These are phyloP conservation scores for Cucurbita pepo DNA, from an alignment of 306 rosid genomes.

Conservation along the genomic window DNA sequence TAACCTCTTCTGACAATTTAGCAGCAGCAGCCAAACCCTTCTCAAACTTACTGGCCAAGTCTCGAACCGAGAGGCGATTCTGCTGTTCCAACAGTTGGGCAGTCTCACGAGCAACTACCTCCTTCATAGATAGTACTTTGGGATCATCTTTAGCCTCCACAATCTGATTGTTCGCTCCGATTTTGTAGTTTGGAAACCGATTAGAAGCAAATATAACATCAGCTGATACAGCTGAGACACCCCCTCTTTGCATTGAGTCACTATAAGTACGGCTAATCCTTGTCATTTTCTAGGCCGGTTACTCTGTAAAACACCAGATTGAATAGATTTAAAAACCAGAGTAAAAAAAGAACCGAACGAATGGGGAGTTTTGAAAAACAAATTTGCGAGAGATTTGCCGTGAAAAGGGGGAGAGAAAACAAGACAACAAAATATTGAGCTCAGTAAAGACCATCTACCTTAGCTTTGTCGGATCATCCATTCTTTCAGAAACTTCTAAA, in stretches of 20 bases:
- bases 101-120: constrained; percentile 83
- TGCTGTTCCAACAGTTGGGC: constrained; percentile 85
- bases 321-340: neutral
- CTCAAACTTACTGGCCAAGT: constrained; percentile 80
- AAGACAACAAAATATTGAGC: neutral
- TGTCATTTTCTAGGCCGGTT: constrained; percentile 36
- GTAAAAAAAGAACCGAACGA: neutral
- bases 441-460: neutral
- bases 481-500: neutral
- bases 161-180: constrained; percentile 71
- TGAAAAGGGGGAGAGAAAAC: neutral
- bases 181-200: constrained; percentile 73
- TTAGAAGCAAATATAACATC: constrained; percentile 64
- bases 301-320: constrained; percentile 31
- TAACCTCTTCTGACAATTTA: constrained; percentile 85
- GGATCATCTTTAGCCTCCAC: constrained; percentile 56
- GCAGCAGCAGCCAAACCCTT: constrained; percentile 96
- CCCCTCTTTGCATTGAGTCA: constrained; percentile 55
- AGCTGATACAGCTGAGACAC: constrained; percentile 51
- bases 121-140: constrained; percentile 63
- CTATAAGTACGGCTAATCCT: constrained; percentile 59
- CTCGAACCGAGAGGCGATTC: constrained; percentile 80
- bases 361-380: neutral
- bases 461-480: neutral
- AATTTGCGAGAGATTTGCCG: neutral